These are phyloP conservation scores for Tylopilus sp. DNA, from an alignment of 768 basidiomycete genomes.

Conservation along the genomic window DNA sequence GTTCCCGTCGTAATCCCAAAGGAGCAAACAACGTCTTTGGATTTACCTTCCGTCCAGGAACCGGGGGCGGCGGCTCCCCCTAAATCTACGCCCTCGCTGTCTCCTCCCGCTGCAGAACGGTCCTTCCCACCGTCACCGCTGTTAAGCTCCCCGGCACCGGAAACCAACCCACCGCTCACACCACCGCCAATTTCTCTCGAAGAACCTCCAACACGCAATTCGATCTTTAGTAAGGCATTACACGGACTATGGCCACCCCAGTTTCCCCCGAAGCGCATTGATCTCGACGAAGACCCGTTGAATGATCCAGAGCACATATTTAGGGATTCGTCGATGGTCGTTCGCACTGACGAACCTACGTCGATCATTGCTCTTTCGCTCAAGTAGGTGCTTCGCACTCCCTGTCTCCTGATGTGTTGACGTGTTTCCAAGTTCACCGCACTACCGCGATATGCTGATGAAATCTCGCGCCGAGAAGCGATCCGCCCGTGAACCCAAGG, in stretches of 20 bases:
- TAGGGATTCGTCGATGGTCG: conserved; percentile 90
- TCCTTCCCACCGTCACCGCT: conserved; percentile 57
- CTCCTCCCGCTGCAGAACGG: conserved; percentile 23
- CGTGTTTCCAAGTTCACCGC: conserved; percentile 55
- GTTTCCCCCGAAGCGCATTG: conserved; percentile 49
- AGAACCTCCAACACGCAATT: conserved; percentile 47
- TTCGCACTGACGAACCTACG: conserved; percentile 94
- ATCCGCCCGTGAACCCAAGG: conserved; percentile 50
- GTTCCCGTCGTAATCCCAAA: conserved; percentile 11
- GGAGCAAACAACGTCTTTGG: conserved; percentile 1
- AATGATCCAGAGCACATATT: conserved; percentile 90
- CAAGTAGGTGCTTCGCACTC: conserved; percentile 50
- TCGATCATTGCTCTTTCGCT: conserved; percentile 95
- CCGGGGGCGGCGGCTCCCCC: conserved; percentile 4
- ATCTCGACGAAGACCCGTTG: conserved; percentile 65
- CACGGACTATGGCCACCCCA: conserved; percentile 71
- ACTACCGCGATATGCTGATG: conserved; percentile 75
- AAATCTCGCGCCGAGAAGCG: conserved; percentile 78
- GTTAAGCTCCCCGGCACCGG: conserved; percentile 37
- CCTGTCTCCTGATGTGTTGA: conserved; percentile 5
- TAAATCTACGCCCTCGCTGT: conserved; percentile 23
- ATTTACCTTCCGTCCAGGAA: conserved; percentile 31
- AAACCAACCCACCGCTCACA: conserved; percentile 38
- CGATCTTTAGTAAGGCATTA: conserved; percentile 67
- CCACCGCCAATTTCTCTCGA: conserved; percentile 56